Percentiles rank a stretch among this genome's conserved stretches.
phyloP scores from a whole-genome alignment of 805 yeast genomes.

The Kluyveromyces starmeri region DNA sequence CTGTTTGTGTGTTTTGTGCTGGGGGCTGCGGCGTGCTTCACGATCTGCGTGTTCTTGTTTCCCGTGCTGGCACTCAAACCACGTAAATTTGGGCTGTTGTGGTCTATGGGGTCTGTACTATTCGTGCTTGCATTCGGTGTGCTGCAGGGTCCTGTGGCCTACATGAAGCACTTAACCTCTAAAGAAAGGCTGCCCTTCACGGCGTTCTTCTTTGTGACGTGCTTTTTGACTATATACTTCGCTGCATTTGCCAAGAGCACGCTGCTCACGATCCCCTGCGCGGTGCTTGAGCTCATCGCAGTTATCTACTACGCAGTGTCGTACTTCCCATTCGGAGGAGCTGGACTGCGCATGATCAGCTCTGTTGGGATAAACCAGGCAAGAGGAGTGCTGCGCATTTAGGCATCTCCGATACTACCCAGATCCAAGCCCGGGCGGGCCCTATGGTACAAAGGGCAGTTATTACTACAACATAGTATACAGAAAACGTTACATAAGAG shows the following conservation, averaged over 20 bases:
- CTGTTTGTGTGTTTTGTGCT: constrained; percentile 70
- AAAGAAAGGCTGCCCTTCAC: constrained; percentile 75
- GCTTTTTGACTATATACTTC: constrained; percentile 67
- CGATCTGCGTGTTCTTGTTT: constrained; percentile 70
- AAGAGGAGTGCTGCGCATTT: constrained; percentile 30
- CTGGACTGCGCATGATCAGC: constrained; percentile 52
- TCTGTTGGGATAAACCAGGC: constrained; percentile 50
- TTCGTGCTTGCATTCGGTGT: constrained; percentile 87
- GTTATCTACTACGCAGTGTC: constrained; percentile 85
- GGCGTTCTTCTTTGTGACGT: constrained; percentile 68
- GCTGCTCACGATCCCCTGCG: constrained; percentile 64
- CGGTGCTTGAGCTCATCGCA: constrained; percentile 71
- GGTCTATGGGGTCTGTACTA: constrained; percentile 86
- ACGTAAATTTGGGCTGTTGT: constrained; percentile 77
- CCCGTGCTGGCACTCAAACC: constrained; percentile 89
- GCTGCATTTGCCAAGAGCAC: constrained; percentile 63
- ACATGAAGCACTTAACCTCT: constrained; percentile 63
- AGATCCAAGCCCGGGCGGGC: no score
- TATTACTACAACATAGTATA: no score
- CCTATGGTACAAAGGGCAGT: no score
- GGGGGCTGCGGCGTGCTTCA: constrained; percentile 75
- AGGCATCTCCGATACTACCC: no score
- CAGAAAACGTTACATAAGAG: constrained; percentile 10
- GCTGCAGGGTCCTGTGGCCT: constrained; percentile 85
- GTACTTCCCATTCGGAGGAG: constrained; percentile 93